Conservation (phyloP, 2,329 filamentous ascomycete genomes). For the Monilinia polystroma region DNA sequence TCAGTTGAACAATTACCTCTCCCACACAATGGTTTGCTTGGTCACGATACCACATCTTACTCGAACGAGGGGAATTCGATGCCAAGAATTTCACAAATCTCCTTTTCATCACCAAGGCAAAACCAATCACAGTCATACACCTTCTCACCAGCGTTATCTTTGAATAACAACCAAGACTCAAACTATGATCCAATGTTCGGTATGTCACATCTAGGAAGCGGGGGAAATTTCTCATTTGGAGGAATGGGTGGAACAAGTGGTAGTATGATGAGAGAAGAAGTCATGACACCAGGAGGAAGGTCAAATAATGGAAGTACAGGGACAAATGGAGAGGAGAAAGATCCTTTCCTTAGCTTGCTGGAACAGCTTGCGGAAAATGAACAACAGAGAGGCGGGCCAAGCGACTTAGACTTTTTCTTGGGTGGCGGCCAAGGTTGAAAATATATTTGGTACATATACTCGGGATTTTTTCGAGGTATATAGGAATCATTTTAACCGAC, state of each 20-base stretch:
- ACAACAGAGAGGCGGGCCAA: conserved; percentile 64
- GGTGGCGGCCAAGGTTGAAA: conserved; percentile 30
- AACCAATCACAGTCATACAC: conserved; percentile 19
- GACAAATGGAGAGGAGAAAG: conserved; percentile 64
- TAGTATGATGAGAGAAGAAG: conserved; percentile 41
- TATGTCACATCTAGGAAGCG: conserved; percentile 49
- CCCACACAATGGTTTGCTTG: conserved; percentile 9
- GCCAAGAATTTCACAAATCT: conserved; percentile 27
- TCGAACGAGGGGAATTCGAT: conserved; percentile 10
- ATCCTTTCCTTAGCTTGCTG: conserved; percentile 75
- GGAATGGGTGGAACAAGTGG: conserved; percentile 52
- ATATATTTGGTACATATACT: neutral
- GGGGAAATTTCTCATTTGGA: conserved; percentile 46
- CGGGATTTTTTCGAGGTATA: neutral
- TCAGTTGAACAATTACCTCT: conserved; percentile 22
- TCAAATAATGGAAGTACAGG: conserved; percentile 53
- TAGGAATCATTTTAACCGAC: conserved; percentile 3
- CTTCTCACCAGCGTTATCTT: conserved; percentile 32
- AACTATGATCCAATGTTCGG: conserved; percentile 62
- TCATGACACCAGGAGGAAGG: conserved; percentile 45
- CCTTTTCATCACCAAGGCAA: conserved; percentile 39
- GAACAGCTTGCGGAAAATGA: conserved; percentile 85
- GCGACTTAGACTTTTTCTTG: conserved; percentile 77
- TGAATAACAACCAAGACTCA: conserved; percentile 32
- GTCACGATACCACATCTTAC: conserved; percentile 8